Conservation (phyloP, 2,329 filamentous ascomycete genomes). For the Penicillium sp. region DNA sequence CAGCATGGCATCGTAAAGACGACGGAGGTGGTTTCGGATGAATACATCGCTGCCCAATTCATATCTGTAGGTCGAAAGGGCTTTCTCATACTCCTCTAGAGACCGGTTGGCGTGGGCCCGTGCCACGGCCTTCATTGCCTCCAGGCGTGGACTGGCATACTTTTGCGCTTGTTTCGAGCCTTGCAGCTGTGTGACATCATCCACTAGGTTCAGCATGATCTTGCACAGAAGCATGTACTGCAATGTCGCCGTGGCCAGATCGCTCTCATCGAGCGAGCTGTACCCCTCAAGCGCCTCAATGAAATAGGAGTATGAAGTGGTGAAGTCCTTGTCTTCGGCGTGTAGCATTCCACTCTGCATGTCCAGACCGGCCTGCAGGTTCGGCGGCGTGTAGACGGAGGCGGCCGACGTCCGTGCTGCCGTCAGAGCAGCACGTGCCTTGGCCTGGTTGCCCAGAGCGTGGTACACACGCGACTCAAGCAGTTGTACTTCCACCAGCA, state of each 20-base stretch:
- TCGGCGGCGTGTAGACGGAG: slow-evolving; percentile 92
- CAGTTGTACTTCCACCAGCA: slow-evolving; percentile 95
- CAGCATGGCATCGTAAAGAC: slow-evolving; percentile 96
- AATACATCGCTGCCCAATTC: slow-evolving; percentile 93
- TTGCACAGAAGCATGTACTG: slow-evolving; percentile 99
- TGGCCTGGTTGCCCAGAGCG: slow-evolving; percentile 91
- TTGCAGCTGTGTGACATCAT: slow-evolving; percentile 95
- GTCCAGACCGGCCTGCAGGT: slow-evolving; percentile 92
- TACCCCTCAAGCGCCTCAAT: slow-evolving; percentile 98
- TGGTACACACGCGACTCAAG: slow-evolving; percentile 97
- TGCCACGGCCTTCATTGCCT: slow-evolving; percentile 98
- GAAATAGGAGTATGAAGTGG: slow-evolving; percentile 97
- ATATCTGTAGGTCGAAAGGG: slow-evolving; percentile 83
- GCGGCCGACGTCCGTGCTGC: slow-evolving; percentile 92
- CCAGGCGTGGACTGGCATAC: slow-evolving; percentile 91
- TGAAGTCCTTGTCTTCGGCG: slow-evolving; percentile 98
- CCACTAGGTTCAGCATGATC: slow-evolving; percentile 96
- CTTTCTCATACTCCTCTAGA: slow-evolving; percentile 93
- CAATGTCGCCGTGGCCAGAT: slow-evolving; percentile 89
- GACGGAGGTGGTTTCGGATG: slow-evolving; percentile 92
- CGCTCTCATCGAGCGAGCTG: slow-evolving; percentile 81
- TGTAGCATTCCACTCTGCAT: slow-evolving; percentile 99
- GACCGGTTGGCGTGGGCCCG: slow-evolving; percentile 93
- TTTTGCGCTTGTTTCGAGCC: slow-evolving; percentile 94
- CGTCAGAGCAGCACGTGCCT: slow-evolving; percentile 90